A percentile compares a stretch with the other conserved stretches of the same genome.
Conservation (phyloP, 1,284 basidiomycete genomes). For the Singerocomus inundabilis region DNA sequence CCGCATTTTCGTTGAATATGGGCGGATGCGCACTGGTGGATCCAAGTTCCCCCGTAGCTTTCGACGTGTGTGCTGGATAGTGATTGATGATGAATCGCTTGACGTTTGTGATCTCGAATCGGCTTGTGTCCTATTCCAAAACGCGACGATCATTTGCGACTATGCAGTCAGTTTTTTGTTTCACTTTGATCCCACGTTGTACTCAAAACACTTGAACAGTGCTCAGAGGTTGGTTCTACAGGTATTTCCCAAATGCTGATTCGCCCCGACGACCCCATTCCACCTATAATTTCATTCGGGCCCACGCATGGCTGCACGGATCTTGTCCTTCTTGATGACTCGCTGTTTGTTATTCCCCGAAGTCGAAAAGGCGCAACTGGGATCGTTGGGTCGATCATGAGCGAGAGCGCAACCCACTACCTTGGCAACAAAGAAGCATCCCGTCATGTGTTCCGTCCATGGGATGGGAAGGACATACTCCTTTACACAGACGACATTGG, state of each 20-base stretch:
- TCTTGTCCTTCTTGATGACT: conserved; percentile 28
- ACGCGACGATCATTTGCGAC: conserved; percentile 31
- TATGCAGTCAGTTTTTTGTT: conserved; percentile 24
- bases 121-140: conserved; percentile 24
- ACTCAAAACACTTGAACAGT: conserved; percentile 14
- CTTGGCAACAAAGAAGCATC: conserved; percentile 28
- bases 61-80: conserved; percentile 31
- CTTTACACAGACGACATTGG: conserved; percentile 32
- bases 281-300: conserved; percentile 24
- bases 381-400: conserved; percentile 27
- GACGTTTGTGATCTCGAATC: conserved; percentile 25
- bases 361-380: conserved; percentile 21
- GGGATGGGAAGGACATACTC: conserved; percentile 22
- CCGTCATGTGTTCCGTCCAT: conserved; percentile 30
- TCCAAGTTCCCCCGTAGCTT: conserved; percentile 24
- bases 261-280: conserved; percentile 26
- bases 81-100: conserved; percentile 30
- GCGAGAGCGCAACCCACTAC: conserved; percentile 27
- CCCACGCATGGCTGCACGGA: conserved; percentile 29
- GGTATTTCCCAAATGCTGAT: conserved; percentile 32
- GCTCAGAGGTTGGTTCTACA: conserved; percentile 33
- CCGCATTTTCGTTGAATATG: conserved; percentile 30
- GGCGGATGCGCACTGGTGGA: conserved; percentile 18
- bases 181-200: not conserved
- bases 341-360: conserved; percentile 19